phyloP scores from a whole-genome alignment of 164 flowering plant genomes.

The Magnolia kwangsiensis region DNA sequence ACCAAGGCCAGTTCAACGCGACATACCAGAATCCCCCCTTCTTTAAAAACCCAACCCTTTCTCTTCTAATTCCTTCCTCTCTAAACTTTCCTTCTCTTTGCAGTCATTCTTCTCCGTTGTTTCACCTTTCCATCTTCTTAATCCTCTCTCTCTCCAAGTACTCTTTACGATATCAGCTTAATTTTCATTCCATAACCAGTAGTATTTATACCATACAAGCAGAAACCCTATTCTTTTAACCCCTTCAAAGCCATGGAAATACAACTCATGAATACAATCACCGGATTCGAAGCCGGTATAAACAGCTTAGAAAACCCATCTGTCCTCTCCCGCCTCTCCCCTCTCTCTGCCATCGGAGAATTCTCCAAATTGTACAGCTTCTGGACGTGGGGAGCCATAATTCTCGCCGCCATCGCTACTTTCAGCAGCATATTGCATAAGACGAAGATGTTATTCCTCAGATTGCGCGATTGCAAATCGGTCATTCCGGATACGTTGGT shows the following conservation, averaged over 20 bases:
- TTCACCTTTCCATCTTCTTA: not conserved
- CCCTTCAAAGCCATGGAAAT: slow-evolving; percentile 40
- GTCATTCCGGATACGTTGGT: slow-evolving; percentile 12
- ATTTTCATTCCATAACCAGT: not conserved
- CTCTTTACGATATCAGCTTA: not conserved
- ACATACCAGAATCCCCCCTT: not conserved
- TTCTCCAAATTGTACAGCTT: slow-evolving; percentile 27
- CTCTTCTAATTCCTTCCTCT: not conserved
- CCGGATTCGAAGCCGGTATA: slow-evolving; percentile 48
- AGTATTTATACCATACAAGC: not conserved
- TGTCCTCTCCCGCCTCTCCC: slow-evolving; percentile 32
- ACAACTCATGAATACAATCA: slow-evolving; percentile 44
- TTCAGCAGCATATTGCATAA: slow-evolving; percentile 28
- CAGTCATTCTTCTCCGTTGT: not conserved
- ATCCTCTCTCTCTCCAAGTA: not conserved
- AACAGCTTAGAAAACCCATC: slow-evolving; percentile 40
- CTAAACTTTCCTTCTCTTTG: not conserved
- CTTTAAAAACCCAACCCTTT: not conserved
- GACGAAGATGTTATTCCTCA: slow-evolving; percentile 24
- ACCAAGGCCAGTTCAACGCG: not conserved
- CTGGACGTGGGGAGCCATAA: slow-evolving; percentile 52
- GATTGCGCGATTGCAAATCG: slow-evolving; percentile 10
- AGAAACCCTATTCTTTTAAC: not conserved
- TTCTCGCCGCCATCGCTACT: slow-evolving; percentile 46
- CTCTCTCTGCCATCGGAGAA: slow-evolving; percentile 19